A percentile compares a stretch with the other conserved stretches of the same genome.
These are phyloP conservation scores for Wickerhamomyces sp. DNA, from an alignment of 1,139 yeast genomes.

Conservation along the genomic window DNA sequence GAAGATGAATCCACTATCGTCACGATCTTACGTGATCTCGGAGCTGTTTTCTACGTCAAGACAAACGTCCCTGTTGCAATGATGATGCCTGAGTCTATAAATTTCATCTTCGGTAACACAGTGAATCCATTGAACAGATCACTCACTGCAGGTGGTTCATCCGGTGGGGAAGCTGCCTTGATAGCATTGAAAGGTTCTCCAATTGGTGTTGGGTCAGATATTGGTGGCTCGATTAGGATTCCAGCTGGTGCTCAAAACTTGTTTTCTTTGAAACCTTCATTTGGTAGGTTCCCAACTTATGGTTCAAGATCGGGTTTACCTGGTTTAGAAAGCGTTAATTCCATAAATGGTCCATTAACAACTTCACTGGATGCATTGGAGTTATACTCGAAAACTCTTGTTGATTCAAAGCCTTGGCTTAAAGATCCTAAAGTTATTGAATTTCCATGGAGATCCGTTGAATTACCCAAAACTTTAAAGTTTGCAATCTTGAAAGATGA, in stretches of 20 bases:
- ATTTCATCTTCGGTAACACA: conserved; percentile 43
- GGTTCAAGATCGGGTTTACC: conserved; percentile 51
- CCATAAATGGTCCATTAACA: conserved; percentile 56
- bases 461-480: conserved; percentile 39
- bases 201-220: conserved; percentile 58
- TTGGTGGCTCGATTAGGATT: conserved; percentile 57
- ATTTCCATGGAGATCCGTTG: conserved; percentile 57
- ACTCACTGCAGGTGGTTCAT: conserved; percentile 46
- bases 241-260: conserved; percentile 52
- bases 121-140: conserved; percentile 38
- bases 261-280: conserved; percentile 51
- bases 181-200: conserved; percentile 49
- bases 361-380: conserved; percentile 61
- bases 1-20: conserved; percentile 37
- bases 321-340: conserved; percentile 52
- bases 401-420: conserved; percentile 62
- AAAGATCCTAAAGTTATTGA: conserved; percentile 51
- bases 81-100: conserved; percentile 43
- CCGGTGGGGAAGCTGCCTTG: conserved; percentile 50
- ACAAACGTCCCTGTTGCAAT: conserved; percentile 56
- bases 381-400: conserved; percentile 48
- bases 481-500: conserved; percentile 44
- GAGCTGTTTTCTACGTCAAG: conserved; percentile 52
- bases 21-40: conserved; percentile 34
- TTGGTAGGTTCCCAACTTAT: conserved; percentile 45